Evolutionary conservation across 2,329 filamentous ascomycete genomes (phyloP), one percentile per base, ranked within the genome.

Genomic region (Byssoonygena ceratinophila): DNA sequence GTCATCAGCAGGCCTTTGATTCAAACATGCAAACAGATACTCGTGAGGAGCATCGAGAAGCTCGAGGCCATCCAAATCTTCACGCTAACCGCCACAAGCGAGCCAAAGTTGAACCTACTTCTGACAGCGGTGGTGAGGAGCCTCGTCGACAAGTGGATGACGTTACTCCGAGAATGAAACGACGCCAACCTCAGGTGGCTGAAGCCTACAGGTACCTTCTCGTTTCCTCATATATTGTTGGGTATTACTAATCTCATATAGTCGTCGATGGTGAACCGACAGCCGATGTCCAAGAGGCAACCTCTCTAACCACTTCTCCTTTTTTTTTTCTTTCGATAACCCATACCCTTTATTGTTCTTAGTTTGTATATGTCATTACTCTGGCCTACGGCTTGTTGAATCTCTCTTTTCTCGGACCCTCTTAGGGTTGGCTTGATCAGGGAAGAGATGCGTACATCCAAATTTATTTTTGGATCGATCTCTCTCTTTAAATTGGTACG

Each of bases 211-310:
- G 61, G 64, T 65, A 59, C 57, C 29, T 32, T 34, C 44, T 20
- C 16, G 27, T 29, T 12, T n/a, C 12, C 11, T 14, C 48, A 22
- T 39, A 31, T 5, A 6, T 4, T 22, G 46, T 43, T 31, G 14
- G 20, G 14, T 6, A 4, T 54, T 52, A 51, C 59, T 58, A 52
- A 57, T 57, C 50, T 51, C 53, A 54, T 53, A 52, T 50, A 61
- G 63, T 54, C 69, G 70, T 53, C 70, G 69, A 44, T 72, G 70
- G 70, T 72, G 60, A 66, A 43, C 23, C 39, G 46, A 20, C 6
- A 14, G n/a, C 27, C 20, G 4, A 44, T 3, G 44, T 39, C 22
- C 44, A 16, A 20, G n/a, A n/a, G 16, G 27, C 23, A 36, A 23
- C 46, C 22, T 36, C 43, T 18, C 18, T 47, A 6, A n/a, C 5